Evolutionary conservation across 2,329 filamentous ascomycete genomes (phyloP).

Genomic region (Xylaria sp.): DNA sequence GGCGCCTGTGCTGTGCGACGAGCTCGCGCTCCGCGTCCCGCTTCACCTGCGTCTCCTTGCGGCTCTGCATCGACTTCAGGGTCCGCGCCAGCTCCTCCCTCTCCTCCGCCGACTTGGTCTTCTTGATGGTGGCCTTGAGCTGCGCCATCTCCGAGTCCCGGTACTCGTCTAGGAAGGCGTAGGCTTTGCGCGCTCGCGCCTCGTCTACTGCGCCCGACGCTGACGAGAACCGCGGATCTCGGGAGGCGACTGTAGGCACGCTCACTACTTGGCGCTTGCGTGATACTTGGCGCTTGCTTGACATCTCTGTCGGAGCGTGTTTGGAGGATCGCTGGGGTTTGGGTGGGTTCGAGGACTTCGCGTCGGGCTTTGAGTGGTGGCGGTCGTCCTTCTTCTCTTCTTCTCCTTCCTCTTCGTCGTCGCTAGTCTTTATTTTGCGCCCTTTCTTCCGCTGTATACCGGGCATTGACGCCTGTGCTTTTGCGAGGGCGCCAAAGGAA

Average conservation of each 20-base stretch:
- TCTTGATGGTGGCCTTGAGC: conserved; percentile 74
- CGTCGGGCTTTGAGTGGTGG: conserved; percentile 48
- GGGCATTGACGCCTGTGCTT: conserved; percentile 79
- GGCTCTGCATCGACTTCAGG: conserved; percentile 81
- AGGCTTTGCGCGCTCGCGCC: conserved; percentile 73
- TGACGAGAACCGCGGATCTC: conserved; percentile 91
- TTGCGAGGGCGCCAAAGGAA: conserved; percentile 90
- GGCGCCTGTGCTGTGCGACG: conserved; percentile 77
- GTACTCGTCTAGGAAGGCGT: conserved; percentile 90
- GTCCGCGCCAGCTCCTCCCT: conserved; percentile 74
- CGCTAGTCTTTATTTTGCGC: conserved; percentile 42
- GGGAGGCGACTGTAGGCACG: conserved; percentile 66
- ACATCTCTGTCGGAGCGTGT: conserved; percentile 85
- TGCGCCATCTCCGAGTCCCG: conserved; percentile 82
- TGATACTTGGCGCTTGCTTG: conserved; percentile 84
- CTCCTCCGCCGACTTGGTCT: conserved; percentile 50
- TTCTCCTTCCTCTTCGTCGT: conserved; percentile 43
- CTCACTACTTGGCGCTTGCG: conserved; percentile 76
- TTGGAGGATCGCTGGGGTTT: conserved; percentile 72
- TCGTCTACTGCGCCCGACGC: conserved; percentile 64
- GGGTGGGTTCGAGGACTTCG: conserved; percentile 37
- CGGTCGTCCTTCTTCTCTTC: conserved; percentile 43
- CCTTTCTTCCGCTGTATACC: conserved; percentile 43
- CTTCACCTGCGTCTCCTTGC: conserved; percentile 74
- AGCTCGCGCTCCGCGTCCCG: conserved; percentile 77